Base-by-base conservation (phyloP, 306 rosid genomes). In the Rosa lucieae region DNA sequence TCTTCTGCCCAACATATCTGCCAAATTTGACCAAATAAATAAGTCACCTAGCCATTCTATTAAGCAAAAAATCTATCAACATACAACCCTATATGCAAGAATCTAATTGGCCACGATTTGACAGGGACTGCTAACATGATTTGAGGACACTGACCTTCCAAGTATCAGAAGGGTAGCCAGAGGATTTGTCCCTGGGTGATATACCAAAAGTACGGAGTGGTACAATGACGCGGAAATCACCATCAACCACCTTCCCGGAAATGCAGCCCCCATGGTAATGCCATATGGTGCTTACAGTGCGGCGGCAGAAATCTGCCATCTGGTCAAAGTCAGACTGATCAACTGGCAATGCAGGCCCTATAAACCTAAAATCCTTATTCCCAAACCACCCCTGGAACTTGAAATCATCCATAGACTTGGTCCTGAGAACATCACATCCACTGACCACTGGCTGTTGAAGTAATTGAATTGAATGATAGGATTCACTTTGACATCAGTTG, bases 131-230 rank as follows among this genome's bases (percentile, higher is more conserved):
- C 32, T 29, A 29, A 29, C 32, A 29, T 29, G 32, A 29, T 29
- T 29, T 29, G 32, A 29, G 32, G 32, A 29, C 32, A 29, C 32
- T 29, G 32, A 29, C 93, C 97, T 76, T 74, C 99, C 99, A 10
- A 92, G 92, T 97, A 94, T 92, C 90, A 92, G 83, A 0, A 91
- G 58, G 17, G 97, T 91, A 23, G 99, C 97, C 83, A 92, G 97
- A 83, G 99, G 99, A 78, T 94, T 92, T 11, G 97, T 94, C 62
- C 98, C 98, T 0, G 32, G 96, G 98, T 0, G 97, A 94, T 0
- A 90, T 85, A 35, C 86, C 86, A 15, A 94, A 94, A 8, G 86
- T 85, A 8, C 98, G 85, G 66, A 94, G 90, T 0, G 94, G 88
- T 13, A 8, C 97, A 5, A 1, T 51, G 20, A 92, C 87, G 55